Conservation (phyloP, 306 rosid species). For the Lathyrus oleraceus region DNA sequence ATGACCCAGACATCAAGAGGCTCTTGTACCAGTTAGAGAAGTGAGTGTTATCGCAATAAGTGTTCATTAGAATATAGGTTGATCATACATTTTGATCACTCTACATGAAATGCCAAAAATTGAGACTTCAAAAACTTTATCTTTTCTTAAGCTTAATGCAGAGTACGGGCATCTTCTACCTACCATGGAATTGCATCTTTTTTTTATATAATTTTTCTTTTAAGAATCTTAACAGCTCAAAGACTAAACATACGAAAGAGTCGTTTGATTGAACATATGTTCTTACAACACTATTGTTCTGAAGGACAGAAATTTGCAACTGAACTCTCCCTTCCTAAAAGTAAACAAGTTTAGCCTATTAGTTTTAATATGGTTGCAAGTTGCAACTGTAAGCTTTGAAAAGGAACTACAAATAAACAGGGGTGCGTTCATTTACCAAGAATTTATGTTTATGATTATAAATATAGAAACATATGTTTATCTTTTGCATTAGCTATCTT, state of each 20-base stretch:
- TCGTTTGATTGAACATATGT: slow-evolving; percentile 12
- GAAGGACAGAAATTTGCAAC: slow-evolving; percentile 9
- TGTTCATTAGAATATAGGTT: slow-evolving; percentile 24
- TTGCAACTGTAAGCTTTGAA: slow-evolving; percentile 10
- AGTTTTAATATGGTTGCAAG: slow-evolving; percentile 8
- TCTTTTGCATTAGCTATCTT: slow-evolving; percentile 16
- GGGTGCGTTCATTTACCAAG: slow-evolving; percentile 4
- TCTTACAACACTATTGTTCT: slow-evolving; percentile 4
- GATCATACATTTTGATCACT: slow-evolving; percentile 32
- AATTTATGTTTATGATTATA: slow-evolving; percentile 1
- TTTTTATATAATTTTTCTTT: not conserved
- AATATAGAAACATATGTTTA: not conserved
- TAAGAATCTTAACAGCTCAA: not conserved
- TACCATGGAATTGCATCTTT: slow-evolving; percentile 18
- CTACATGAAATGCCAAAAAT: slow-evolving; percentile 24
- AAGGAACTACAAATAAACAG: slow-evolving; percentile 1
- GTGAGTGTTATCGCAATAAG: slow-evolving; percentile 48
- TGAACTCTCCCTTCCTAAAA: not conserved
- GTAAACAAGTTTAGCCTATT: not conserved
- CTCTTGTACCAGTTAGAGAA: slow-evolving; percentile 72
- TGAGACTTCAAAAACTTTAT: slow-evolving; percentile 7
- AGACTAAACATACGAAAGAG: slow-evolving; percentile 3
- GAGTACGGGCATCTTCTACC: slow-evolving; percentile 18
- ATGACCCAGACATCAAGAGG: slow-evolving; percentile 91
- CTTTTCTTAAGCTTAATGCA: slow-evolving; percentile 1